Base-by-base conservation (phyloP, 2,329 filamentous ascomycete species). In the Pseudopyricularia javanii region DNA sequence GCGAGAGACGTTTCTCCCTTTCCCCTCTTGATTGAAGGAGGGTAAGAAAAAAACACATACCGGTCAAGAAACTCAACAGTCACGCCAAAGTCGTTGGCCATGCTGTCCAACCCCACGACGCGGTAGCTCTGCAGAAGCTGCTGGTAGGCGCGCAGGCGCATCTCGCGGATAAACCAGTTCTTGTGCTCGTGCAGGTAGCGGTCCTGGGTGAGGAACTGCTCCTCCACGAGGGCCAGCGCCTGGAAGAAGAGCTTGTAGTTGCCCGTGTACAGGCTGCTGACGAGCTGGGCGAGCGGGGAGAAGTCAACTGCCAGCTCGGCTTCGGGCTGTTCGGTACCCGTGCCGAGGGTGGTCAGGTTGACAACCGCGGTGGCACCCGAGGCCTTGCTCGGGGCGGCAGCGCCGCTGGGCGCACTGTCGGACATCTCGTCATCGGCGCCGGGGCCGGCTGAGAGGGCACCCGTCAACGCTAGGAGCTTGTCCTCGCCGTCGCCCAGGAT, bases 71-170 rank as follows among this genome's bases (percentile, higher is more conserved):
- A 98, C 68, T 97, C 91, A 15, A 98, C 88, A 3, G 88, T 93
- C 56, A 98, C 91, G 53, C 93, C 93, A 73, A 98, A 98, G 68
- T 95, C 91, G 59, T 83, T 86, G 20, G 93, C 93, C 91, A 98
- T 98, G 71, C 88, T 95, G 69, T 89, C 86, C 58, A 98, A 76
- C n/a, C 91, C 90, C 34, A 98, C 93, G 11, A 98, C 89, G 49
- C 91, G 86, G 73, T 98, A 98, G 66, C 89, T 95, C 74, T 97
- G 93, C 45, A 98, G 79, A 40, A 98, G 80, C 74, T 98, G 93
- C 70, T 95, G 89, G 73, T 98, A 98, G 34, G 89, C 91, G 55
- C 91, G 85, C 59, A 97, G 80, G 54, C 93, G 85, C 93, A 98
- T 98, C 77, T 98, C 93, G 51, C 93, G 86, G 61, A 98, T 91